Percentiles rank a stretch among this genome's conserved stretches.
Evolutionary conservation across 352 stramenopile species (phyloP).

Genomic region (Halophytophthora batemanensis): DNA sequence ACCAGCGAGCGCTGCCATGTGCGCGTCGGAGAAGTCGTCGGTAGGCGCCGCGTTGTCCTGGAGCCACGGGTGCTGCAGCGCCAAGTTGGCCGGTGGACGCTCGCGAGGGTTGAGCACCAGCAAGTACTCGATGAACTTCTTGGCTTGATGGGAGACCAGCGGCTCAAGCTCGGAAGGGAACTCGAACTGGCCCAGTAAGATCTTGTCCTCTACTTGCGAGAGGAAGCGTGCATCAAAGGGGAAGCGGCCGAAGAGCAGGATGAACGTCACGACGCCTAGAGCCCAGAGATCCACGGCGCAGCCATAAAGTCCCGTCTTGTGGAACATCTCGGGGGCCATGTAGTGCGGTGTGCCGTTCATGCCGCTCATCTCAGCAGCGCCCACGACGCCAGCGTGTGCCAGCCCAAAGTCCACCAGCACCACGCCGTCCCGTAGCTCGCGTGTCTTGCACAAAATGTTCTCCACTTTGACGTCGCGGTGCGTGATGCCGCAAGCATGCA

Average conservation of each 20-base stretch:
- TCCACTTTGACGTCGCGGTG: conserved; percentile 85
- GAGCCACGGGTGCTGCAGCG: conserved; percentile 72
- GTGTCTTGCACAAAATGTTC: conserved; percentile 72
- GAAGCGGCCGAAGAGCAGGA: conserved; percentile 69
- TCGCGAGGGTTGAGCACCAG: conserved; percentile 56
- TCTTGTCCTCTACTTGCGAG: conserved; percentile 84
- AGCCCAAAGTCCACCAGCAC: conserved; percentile 84
- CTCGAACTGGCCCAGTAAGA: conserved; percentile 53
- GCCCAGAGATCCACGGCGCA: conserved; percentile 77
- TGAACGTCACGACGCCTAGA: conserved; percentile 67
- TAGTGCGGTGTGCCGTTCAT: conserved; percentile 86
- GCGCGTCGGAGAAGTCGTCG: conserved; percentile 34
- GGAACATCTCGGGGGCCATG: conserved; percentile 86
- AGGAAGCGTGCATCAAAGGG: conserved; percentile 82
- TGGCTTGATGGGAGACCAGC: conserved; percentile 55
- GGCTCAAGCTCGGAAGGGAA: conserved; percentile 51
- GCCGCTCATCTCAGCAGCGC: conserved; percentile 47
- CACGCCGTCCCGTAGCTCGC: conserved; percentile 41
- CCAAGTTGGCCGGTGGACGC: conserved; percentile 55
- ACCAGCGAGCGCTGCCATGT: conserved; percentile 43
- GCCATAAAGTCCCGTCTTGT: conserved; percentile 48
- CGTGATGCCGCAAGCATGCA: conserved; percentile 72
- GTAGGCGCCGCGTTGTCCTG: conserved; percentile 34
- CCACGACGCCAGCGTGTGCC: conserved; percentile 47
- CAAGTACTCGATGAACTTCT: conserved; percentile 80